phyloP scores from a whole-genome alignment of 2,329 filamentous ascomycete species.

The Periconia sp. region DNA sequence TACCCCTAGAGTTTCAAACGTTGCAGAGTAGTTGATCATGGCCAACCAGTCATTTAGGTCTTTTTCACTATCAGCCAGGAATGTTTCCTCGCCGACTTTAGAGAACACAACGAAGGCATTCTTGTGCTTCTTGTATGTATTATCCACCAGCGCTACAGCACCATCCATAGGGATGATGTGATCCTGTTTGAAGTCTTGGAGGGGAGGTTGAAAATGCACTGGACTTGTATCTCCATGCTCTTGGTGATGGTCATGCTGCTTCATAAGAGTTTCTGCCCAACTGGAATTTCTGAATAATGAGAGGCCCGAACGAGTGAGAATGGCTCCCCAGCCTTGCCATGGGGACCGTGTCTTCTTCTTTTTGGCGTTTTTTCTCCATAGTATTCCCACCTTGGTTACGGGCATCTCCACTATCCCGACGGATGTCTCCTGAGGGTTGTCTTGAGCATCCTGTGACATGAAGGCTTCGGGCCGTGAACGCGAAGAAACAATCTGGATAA shows the following conservation, averaged over 20 bases:
- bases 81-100: constrained; percentile 80
- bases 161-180: constrained; percentile 90
- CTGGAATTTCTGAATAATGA: constrained; percentile 94
- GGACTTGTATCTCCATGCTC: constrained; percentile 76
- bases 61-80: constrained; percentile 84
- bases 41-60: constrained; percentile 97
- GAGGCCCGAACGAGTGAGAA: constrained; percentile 93
- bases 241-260: constrained; percentile 81
- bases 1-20: constrained; percentile 89
- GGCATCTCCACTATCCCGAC: constrained; percentile 96
- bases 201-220: constrained; percentile 84
- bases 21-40: constrained; percentile 93
- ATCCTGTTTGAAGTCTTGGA: constrained; percentile 92
- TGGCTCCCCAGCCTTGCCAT: constrained; percentile 98
- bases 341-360: constrained; percentile 93
- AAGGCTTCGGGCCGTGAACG: constrained; percentile 94
- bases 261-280: constrained; percentile 89
- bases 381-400: constrained; percentile 88
- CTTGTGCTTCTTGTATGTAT: constrained; percentile 91
- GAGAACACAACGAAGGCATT: constrained; percentile 90
- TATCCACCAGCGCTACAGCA: constrained; percentile 84
- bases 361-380: constrained; percentile 94
- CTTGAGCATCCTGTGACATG: constrained; percentile 81
- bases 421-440: constrained; percentile 77
- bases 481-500: constrained; percentile 92